Evolutionary conservation across 345 rosid genomes (phyloP).

Genomic region (Leavenworthia alabamica): DNA sequence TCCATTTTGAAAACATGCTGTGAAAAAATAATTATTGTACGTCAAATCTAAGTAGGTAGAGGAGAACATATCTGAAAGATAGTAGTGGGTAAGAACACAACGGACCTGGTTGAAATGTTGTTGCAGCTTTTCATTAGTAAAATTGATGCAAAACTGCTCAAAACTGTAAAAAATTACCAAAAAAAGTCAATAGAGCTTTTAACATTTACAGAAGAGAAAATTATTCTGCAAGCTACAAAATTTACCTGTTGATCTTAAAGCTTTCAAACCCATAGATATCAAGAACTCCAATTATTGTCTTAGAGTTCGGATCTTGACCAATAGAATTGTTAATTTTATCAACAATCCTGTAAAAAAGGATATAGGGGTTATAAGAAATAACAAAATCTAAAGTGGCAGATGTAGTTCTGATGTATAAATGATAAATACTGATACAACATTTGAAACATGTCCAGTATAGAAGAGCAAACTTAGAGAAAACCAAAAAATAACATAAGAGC

Average conservation of each 20-base stretch:
- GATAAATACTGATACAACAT: not conserved
- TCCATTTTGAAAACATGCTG: constrained; percentile 99
- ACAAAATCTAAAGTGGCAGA: not conserved
- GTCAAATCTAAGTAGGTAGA: constrained; percentile 11
- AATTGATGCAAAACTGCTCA: constrained; percentile 99
- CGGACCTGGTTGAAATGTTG: constrained; percentile 99
- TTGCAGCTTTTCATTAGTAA: constrained; percentile 96
- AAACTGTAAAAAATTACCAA: constrained; percentile 42
- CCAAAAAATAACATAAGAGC: not conserved
- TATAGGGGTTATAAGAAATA: not conserved
- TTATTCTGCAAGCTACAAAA: constrained; percentile 20
- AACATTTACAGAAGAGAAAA: not conserved
- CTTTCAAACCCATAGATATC: constrained; percentile 99
- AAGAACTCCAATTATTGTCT: constrained; percentile 89
- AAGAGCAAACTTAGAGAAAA: not conserved
- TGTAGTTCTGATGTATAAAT: not conserved
- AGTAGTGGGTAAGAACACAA: constrained; percentile 7
- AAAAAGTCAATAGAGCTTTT: constrained; percentile 11
- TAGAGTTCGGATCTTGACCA: constrained; percentile 99
- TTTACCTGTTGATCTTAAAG: constrained; percentile 89
- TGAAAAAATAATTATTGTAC: constrained; percentile 25
- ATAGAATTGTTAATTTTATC: constrained; percentile 87
- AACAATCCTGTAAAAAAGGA: constrained; percentile 73
- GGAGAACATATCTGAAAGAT: not conserved
- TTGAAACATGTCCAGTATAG: too few relatives aligned